These are phyloP conservation scores for Stemphylium lycopersici DNA, from an alignment of 2,329 filamentous ascomycete species.

Conservation along the genomic window DNA sequence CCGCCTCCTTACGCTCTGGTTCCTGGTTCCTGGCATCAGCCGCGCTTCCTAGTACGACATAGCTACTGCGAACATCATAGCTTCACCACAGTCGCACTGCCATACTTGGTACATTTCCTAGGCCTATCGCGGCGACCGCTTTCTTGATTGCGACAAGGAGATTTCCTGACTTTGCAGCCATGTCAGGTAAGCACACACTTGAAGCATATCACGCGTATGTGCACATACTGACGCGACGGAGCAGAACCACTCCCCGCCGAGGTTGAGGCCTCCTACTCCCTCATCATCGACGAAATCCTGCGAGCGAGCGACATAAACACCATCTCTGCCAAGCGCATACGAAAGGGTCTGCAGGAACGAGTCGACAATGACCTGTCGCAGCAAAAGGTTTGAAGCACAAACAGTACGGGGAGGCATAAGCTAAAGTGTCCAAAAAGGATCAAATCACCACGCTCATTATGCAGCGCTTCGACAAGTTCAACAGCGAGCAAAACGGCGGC, in stretches of 20 bases:
- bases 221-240: slow-evolving; percentile 18
- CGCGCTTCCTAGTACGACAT: slow-evolving; percentile 5
- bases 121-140: neutral
- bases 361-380: slow-evolving; percentile 66
- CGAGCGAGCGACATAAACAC: slow-evolving; percentile 66
- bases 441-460: slow-evolving; percentile 56
- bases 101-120: neutral
- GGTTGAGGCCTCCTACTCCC: slow-evolving; percentile 57
- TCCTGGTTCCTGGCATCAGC: slow-evolving; percentile 6
- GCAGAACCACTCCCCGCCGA: slow-evolving; percentile 53
- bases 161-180: slow-evolving; percentile 23
- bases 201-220: slow-evolving; percentile 3
- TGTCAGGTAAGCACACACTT: slow-evolving; percentile 36
- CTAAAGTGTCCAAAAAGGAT: slow-evolving; percentile 43
- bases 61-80: slow-evolving; percentile 6
- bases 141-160: neutral
- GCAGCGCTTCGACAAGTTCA: slow-evolving; percentile 58
- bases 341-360: slow-evolving; percentile 65
- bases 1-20: neutral
- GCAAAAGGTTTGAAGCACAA: slow-evolving; percentile 60
- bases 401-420: neutral
- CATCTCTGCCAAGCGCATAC: slow-evolving; percentile 69
- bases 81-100: slow-evolving; percentile 12
- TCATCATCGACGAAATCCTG: slow-evolving; percentile 69
- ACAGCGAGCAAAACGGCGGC: slow-evolving; percentile 40